Percentiles rank a stretch among this genome's conserved stretches.
phyloP scores from a whole-genome alignment of 192 early-diverging fungal species.

The Spizellomyces punctatus region DNA sequence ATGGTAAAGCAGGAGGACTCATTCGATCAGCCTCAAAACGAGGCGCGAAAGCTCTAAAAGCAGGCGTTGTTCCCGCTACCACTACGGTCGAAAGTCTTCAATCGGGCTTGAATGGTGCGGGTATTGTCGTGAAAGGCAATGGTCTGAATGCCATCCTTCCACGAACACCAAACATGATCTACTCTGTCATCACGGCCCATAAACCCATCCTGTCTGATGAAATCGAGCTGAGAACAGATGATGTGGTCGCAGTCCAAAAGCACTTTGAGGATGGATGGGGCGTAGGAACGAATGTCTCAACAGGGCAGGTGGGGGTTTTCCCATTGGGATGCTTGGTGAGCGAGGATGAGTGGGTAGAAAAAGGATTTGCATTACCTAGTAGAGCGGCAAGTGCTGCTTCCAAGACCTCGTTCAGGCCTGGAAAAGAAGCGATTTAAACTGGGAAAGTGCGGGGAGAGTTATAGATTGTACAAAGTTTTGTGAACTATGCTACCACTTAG shows the following conservation, averaged over 20 bases:
- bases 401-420: too few relatives aligned
- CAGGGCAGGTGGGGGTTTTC: conserved; percentile 77
- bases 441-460: too few relatives aligned
- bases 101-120: too few relatives aligned
- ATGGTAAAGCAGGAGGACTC: not conserved
- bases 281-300: conserved; percentile 75
- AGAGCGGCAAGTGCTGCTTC: too few relatives aligned
- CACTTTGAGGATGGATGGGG: conserved; percentile 92
- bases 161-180: conserved; percentile 13
- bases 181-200: conserved; percentile 59
- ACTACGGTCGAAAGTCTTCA: too few relatives aligned
- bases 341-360: conserved; percentile 4
- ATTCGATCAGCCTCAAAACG: too few relatives aligned
- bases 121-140: not conserved
- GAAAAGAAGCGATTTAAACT: too few relatives aligned
- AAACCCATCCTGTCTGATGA: conserved; percentile 69
- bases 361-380: not conserved
- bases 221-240: conserved; percentile 68
- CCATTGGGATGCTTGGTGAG: conserved; percentile 75
- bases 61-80: too few relatives aligned
- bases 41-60: too few relatives aligned
- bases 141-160: not conserved
- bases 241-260: conserved; percentile 70
- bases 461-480: too few relatives aligned
- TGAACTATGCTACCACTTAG: too few relatives aligned